Conservation (phyloP, 805 yeast genomes). For the Saccharomycopsis sp. region DNA sequence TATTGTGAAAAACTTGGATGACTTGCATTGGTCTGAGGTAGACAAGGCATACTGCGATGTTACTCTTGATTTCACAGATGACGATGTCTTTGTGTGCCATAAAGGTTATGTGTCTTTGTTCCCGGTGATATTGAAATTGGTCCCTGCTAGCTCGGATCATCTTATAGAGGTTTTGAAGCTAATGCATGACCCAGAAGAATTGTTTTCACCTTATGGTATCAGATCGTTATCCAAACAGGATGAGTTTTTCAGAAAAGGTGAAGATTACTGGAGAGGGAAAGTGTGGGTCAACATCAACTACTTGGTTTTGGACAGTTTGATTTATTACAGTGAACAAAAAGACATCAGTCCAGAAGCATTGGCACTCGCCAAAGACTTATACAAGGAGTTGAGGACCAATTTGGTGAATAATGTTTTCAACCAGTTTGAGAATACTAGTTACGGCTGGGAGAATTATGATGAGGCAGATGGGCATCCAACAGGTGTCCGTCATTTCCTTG, state of each 20-base stretch:
- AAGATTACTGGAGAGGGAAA: slow-evolving; percentile 94
- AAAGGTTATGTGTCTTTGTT: slow-evolving; percentile 81
- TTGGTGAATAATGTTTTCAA: slow-evolving; percentile 57
- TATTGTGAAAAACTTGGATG: slow-evolving; percentile 56
- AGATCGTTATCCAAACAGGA: slow-evolving; percentile 70
- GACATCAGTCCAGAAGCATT: slow-evolving; percentile 27
- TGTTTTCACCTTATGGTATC: slow-evolving; percentile 75
- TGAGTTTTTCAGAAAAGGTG: slow-evolving; percentile 52
- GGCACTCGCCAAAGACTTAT: slow-evolving; percentile 38
- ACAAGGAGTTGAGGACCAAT: slow-evolving; percentile 51
- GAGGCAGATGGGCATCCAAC: slow-evolving; percentile 64
- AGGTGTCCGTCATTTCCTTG: slow-evolving; percentile 84
- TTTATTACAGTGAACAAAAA: slow-evolving; percentile 37
- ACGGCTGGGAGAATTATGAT: slow-evolving; percentile 86
- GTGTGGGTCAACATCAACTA: slow-evolving; percentile 91
- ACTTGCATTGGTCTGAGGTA: slow-evolving; percentile 70
- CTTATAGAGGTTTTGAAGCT: slow-evolving; percentile 38
- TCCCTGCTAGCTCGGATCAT: slow-evolving; percentile 38
- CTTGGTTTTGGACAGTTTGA: slow-evolving; percentile 61
- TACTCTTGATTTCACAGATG: slow-evolving; percentile 65
- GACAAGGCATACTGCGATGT: slow-evolving; percentile 72
- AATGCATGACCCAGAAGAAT: slow-evolving; percentile 58
- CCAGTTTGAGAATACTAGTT: slow-evolving; percentile 72
- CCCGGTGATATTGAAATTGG: slow-evolving; percentile 71
- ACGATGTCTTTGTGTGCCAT: slow-evolving; percentile 64